A percentile compares a stretch with the other conserved stretches of the same genome.
These are phyloP conservation scores for Blastosporella zonata DNA, from an alignment of 1,284 basidiomycete species.

Conservation along the genomic window DNA sequence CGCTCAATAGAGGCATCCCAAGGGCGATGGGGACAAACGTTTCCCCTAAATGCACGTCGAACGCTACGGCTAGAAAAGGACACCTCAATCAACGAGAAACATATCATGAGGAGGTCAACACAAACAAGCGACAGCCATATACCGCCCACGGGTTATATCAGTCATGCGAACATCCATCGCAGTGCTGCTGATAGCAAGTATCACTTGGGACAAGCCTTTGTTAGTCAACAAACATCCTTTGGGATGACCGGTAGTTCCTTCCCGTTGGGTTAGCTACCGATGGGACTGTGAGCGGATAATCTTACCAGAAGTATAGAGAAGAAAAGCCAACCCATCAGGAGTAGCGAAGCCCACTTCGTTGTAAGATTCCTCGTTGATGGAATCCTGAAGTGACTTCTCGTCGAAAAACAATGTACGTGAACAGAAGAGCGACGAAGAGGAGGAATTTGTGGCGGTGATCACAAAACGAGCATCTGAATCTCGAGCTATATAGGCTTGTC, in stretches of 20 bases:
- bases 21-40: conserved; percentile 41
- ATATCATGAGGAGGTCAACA: conserved; percentile 5
- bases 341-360: conserved; percentile 30
- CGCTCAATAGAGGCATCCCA: conserved; percentile 45
- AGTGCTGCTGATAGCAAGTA: conserved; percentile 39
- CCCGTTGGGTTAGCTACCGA: background rate
- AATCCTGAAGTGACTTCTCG: conserved; percentile 22
- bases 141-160: conserved; percentile 35
- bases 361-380: conserved; percentile 28
- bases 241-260: conserved; percentile 53
- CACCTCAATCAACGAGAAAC: conserved; percentile 1
- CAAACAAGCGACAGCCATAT: conserved; percentile 44
- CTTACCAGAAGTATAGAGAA: conserved; percentile 52
- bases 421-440: conserved; percentile 28
- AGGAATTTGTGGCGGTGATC: conserved; percentile 33
- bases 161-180: conserved; percentile 36
- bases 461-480: conserved; percentile 45
- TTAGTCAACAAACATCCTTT: conserved; percentile 57
- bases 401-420: conserved; percentile 31
- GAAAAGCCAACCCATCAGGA: conserved; percentile 40
- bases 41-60: conserved; percentile 51
- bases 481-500: conserved; percentile 45
- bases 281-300: background rate
- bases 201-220: conserved; percentile 41
- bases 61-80: conserved; percentile 36